Percentiles rank a stretch among this genome's conserved stretches.
These are phyloP conservation scores for Luvunga scandens DNA, from an alignment of 345 rosid genomes.

Conservation along the genomic window DNA sequence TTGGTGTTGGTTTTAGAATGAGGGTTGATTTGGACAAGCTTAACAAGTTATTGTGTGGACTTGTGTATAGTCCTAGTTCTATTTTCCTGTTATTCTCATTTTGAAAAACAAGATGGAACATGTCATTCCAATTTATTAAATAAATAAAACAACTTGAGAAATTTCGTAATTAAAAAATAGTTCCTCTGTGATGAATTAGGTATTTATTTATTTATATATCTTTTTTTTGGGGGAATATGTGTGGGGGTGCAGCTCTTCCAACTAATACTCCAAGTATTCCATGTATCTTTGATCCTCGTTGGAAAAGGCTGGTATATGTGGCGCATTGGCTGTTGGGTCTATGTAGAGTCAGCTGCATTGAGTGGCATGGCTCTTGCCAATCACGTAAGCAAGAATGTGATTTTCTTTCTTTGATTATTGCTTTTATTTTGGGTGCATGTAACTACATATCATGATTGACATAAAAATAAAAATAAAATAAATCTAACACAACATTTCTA, in stretches of 20 bases:
- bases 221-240: neutral
- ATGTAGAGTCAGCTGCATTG: constrained; percentile 76
- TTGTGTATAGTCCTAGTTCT: no score
- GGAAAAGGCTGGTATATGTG: constrained; percentile 95
- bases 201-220: neutral
- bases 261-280: constrained; percentile 65
- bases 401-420: neutral
- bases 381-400: constrained; percentile 47
- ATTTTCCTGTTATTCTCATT: neutral
- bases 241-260: constrained; percentile 96
- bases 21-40: neutral
- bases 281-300: constrained; percentile 75
- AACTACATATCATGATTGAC: neutral
- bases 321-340: constrained; percentile 93
- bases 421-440: neutral
- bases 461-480: neutral
- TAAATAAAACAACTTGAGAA: neutral
- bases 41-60: neutral
- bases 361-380: constrained; percentile 81
- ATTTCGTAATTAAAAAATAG: neutral
- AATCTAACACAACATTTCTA: neutral
- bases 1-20: neutral
- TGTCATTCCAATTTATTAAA: neutral
- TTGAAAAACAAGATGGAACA: neutral
- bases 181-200: neutral